phyloP scores from a whole-genome alignment of 768 basidiomycete genomes.

The Tremella yokohamensis region DNA sequence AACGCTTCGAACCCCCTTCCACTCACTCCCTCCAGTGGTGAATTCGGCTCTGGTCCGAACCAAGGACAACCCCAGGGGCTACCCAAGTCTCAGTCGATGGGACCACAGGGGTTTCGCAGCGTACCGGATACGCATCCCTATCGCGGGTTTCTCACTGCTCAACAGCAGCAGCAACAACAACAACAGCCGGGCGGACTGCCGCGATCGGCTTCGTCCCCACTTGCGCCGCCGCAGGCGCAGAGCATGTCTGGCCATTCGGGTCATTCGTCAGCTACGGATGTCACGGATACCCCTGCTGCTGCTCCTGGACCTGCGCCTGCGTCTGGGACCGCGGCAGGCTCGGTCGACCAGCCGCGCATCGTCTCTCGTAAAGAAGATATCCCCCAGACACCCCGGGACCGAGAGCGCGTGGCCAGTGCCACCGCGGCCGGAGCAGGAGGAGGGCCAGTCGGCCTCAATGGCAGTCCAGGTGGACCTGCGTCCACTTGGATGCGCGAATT shows the following conservation, averaged over 20 bases:
- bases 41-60: slow-evolving; percentile 14
- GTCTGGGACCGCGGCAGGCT: not conserved
- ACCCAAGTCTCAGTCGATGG: slow-evolving; percentile 37
- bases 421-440: not conserved
- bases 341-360: slow-evolving; percentile 1
- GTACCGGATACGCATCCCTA: slow-evolving; percentile 29
- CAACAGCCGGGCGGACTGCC: slow-evolving; percentile 14
- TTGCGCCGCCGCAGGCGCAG: slow-evolving; percentile 11
- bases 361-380: not conserved
- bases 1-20: slow-evolving; percentile 3
- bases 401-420: slow-evolving; percentile 3
- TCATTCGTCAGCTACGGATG: too few relatives aligned
- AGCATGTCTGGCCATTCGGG: too few relatives aligned
- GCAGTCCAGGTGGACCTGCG: not conserved
- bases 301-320: not conserved
- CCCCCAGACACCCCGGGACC: not conserved
- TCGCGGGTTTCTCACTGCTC: slow-evolving; percentile 16
- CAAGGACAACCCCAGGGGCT: slow-evolving; percentile 1
- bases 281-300: not conserved
- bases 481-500: slow-evolving; percentile 28
- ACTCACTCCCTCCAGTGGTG: slow-evolving; percentile 5
- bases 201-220: slow-evolving; percentile 27
- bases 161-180: slow-evolving; percentile 10
- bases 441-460: not conserved
- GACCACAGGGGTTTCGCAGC: slow-evolving; percentile 11